Conservation (phyloP, 176 grass and related monocot species). For the Oryza coarctata region DNA sequence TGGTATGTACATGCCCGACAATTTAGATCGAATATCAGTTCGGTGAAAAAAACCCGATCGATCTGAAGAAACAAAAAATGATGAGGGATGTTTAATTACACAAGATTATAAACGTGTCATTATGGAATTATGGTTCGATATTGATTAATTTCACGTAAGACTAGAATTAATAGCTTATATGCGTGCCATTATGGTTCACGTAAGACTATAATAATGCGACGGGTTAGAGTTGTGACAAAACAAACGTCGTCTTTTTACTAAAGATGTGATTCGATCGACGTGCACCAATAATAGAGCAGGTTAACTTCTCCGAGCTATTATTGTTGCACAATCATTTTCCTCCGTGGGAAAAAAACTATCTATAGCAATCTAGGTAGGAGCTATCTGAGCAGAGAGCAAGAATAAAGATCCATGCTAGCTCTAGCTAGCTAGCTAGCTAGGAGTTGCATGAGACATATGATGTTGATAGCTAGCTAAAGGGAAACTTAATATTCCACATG, state of each 20-base stretch:
- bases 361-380: neutral
- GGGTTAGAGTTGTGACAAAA: neutral
- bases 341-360: neutral
- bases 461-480: too few relatives aligned
- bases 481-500: too few relatives aligned
- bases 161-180: too few relatives aligned
- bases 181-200: too few relatives aligned
- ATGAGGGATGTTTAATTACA: neutral
- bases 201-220: neutral
- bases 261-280: neutral
- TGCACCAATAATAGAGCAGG: conserved; percentile 9
- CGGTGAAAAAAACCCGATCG: too few relatives aligned
- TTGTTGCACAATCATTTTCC: neutral
- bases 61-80: neutral
- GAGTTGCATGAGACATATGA: too few relatives aligned
- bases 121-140: neutral
- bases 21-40: too few relatives aligned
- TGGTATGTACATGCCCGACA: too few relatives aligned
- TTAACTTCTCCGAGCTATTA: neutral
- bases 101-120: neutral
- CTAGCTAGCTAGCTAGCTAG: too few relatives aligned
- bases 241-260: neutral
- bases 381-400: neutral
- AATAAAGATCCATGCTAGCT: too few relatives aligned
- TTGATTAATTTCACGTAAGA: too few relatives aligned